These are phyloP conservation scores for Metarhizium robertsii DNA, from an alignment of 2,329 filamentous ascomycete genomes.

Conservation along the genomic window DNA sequence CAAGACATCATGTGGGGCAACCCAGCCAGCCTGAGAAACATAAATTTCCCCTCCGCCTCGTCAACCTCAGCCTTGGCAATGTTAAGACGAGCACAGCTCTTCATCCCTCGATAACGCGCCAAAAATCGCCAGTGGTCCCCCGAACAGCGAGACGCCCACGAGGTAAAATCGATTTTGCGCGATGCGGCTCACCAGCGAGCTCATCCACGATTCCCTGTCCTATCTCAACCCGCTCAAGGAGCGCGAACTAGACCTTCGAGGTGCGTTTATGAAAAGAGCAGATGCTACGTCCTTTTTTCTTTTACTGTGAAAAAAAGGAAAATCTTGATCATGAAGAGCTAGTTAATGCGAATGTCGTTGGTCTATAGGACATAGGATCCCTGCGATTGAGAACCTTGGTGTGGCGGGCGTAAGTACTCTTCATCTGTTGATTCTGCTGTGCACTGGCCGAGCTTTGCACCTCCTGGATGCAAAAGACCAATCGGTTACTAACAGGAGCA, in stretches of 20 bases:
- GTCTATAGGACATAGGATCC: constrained; percentile 89
- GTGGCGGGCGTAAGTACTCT: constrained; percentile 62
- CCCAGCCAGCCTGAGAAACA: neutral
- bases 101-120: neutral
- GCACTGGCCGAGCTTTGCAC: neutral
- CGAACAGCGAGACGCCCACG: neutral
- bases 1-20: neutral
- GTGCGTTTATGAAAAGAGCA: constrained; percentile 88
- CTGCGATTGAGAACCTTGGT: constrained; percentile 94
- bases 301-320: constrained; percentile 7
- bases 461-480: neutral
- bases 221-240: constrained; percentile 99
- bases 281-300: constrained; percentile 68
- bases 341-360: constrained; percentile 65
- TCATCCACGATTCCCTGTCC: constrained; percentile 89
- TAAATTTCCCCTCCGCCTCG: constrained; percentile 24
- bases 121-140: neutral
- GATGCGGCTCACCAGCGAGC: constrained; percentile 93
- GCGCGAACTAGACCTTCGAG: constrained; percentile 97
- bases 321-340: constrained; percentile 50
- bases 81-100: neutral
- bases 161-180: constrained; percentile 15
- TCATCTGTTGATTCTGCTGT: neutral
- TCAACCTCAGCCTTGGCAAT: constrained; percentile 16
- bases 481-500: constrained; percentile 6